Evolutionary conservation across 2,329 filamentous ascomycete species (phyloP), one percentile per base, ranked within the genome.

Genomic region (Cladosporium cucumerinum): DNA sequence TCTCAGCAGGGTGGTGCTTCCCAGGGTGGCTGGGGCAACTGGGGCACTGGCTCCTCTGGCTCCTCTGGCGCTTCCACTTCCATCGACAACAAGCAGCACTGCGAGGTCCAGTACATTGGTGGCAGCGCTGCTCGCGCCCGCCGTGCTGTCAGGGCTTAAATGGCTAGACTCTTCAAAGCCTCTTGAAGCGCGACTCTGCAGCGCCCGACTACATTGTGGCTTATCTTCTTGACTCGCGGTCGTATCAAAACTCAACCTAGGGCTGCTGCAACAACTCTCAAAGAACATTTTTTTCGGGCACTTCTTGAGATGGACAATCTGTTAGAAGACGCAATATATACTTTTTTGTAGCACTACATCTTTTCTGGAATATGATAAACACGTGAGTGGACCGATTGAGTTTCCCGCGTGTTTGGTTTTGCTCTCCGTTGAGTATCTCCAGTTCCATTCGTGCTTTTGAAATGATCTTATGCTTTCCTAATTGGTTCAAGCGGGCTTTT

Each of bases 101-200:
- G 60, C 49, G 60, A 52, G 25, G 60, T 62, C 18, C 28, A 62
- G 60, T 62, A 62, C 60, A 34, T 62, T 11, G 60, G 60, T 36
- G 60, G 60, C 49, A n/a, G 23, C 21, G 49, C 49, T 55, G 60
- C 60, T 23, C 60, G 60, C 25, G 59, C 59, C 5, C 59, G 59
- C 34, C 60, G 60, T 25, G 48, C 60, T 32, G 49, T 55, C 34
- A 43, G 32, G 25, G 60, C 60, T 62, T 62, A 62, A 55, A 25
- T 62, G 49, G 39, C 39, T 46, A 46, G 39, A 46, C n/a, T 10
- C n/a, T 43, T 10, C 6, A 16, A 46, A 16, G 14, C 39, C 14
- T 21, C n/a, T 3, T 43, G 39, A 12, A 46, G 39, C 39, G 12
- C 39, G 39, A 46, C 34, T 46, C n/a, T 23, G n/a, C 39, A 46